phyloP scores from a whole-genome alignment of 148 eudicot species.

The Euryodendron excelsum region DNA sequence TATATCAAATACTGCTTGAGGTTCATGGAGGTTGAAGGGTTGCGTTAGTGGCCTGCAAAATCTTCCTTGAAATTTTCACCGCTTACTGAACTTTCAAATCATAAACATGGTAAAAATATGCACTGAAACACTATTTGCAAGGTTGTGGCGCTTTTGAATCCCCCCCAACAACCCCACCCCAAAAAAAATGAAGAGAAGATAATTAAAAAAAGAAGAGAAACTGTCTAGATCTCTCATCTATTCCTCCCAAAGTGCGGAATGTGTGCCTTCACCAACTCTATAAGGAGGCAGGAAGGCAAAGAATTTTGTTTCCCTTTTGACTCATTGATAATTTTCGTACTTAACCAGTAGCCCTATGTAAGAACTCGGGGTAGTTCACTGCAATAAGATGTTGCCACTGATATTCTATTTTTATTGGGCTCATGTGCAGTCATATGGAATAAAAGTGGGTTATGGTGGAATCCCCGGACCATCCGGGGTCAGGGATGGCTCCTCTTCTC shows the following conservation, averaged over 20 bases:
- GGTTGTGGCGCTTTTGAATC: not conserved
- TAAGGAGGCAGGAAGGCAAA: not conserved
- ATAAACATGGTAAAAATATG: not conserved
- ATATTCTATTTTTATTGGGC: not conserved
- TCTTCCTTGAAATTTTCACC: not conserved
- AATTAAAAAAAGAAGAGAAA: too few relatives aligned
- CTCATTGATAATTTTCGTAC: not conserved
- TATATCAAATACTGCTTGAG: not conserved
- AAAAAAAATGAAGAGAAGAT: too few relatives aligned
- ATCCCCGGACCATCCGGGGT: constrained; percentile 29
- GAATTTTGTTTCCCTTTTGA: not conserved
- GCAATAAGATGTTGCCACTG: not conserved
- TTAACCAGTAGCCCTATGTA: not conserved
- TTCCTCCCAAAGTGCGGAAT: not conserved
- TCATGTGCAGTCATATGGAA: constrained; percentile 35
- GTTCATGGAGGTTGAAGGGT: not conserved
- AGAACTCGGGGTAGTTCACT: not conserved
- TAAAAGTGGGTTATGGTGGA: constrained; percentile 36
- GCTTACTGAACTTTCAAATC: not conserved
- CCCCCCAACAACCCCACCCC: too few relatives aligned
- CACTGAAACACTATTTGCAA: not conserved
- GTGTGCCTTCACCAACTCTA: not conserved
- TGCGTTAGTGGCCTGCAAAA: not conserved
- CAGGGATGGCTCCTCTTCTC: constrained; percentile 30
- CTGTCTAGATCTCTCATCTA: too few relatives aligned